Evolutionary conservation across 441 rosid species (phyloP), one percentile per base, ranked within the genome.

Genomic region (Bruguiera hainesii): DNA sequence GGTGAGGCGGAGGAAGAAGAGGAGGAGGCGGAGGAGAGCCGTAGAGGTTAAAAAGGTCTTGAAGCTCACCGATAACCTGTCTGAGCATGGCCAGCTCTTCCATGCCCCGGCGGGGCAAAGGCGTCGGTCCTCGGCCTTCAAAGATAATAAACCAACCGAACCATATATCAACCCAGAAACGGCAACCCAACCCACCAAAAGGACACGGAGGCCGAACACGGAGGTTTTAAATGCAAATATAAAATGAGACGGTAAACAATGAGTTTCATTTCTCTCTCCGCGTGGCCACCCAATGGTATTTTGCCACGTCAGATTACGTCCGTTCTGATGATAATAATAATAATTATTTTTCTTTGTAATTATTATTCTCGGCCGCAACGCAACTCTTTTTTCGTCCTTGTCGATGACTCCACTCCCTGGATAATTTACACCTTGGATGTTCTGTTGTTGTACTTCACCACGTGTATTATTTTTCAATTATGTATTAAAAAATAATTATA

Each of bases 61-160:
- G 90, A 86, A 93, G 95, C 96, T 87, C 97, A 80, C 82, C 91
- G 82, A 93, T 88, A 69, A 93, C 86, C 74, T 91, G 98, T 85
- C 97, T 84, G 63, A 93, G 95, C 98, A 91, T 85, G 93, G 91
- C 88, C 82, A 91, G 87, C 78, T 81, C 96, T 86, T 77, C 80
- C 97, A 90, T 91, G 77, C 89, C 84, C 82, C 81, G 59, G 39
- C 46, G 48, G 31, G 31, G 15, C 15, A 29, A 16, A 42, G 4
- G 48, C 23, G 23, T 7, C 48, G 4, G 48, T 42, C 48, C 48
- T 42, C 18, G 13, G 48, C 48, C 48, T 13, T 42, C 48, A 42
- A 26, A 39, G 16, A 8, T 4, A 42, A 65, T 1, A 23, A 37
- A 55, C 30, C 37, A 18, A 60, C 48, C 48, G 26, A 39, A 35